These are phyloP conservation scores for Paraleonurus japonicus DNA, from an alignment of 257 asterid species.

Conservation along the genomic window DNA sequence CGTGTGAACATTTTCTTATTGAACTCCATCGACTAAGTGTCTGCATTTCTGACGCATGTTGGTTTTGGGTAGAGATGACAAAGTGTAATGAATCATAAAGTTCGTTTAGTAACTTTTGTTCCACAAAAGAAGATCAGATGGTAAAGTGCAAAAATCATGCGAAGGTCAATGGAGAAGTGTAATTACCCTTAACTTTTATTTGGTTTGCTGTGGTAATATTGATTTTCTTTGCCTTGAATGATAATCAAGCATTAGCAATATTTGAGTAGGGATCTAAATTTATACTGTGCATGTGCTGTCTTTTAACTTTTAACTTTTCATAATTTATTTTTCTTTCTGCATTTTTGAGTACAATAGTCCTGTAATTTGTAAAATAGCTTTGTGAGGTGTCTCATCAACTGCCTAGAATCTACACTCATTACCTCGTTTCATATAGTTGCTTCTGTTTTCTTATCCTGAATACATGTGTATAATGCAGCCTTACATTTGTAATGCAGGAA, in stretches of 20 bases:
- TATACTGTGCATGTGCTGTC: not conserved
- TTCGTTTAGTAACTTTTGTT: not conserved
- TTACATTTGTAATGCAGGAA: constrained; percentile 58
- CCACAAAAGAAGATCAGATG: not conserved
- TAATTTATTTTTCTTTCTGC: not conserved
- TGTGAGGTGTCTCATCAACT: constrained; percentile 15
- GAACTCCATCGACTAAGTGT: not conserved
- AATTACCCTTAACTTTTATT: not conserved
- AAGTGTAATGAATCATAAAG: not conserved
- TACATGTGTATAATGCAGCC: constrained; percentile 7
- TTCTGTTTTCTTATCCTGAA: not conserved
- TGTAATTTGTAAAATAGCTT: not conserved
- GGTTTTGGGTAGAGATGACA: not conserved
- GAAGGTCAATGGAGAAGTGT: not conserved
- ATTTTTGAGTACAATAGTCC: not conserved
- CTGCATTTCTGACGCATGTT: not conserved
- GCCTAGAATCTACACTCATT: not conserved
- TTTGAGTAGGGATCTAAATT: not conserved
- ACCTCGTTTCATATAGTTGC: not conserved
- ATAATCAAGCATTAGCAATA: not conserved
- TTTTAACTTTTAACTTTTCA: not conserved
- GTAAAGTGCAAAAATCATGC: not conserved
- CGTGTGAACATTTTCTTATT: not conserved
- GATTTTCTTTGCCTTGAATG: not conserved
- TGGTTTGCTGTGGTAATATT: not conserved